Base-by-base conservation (phyloP, 176 grass and related monocot species). In the Cenchrus purpureus region DNA sequence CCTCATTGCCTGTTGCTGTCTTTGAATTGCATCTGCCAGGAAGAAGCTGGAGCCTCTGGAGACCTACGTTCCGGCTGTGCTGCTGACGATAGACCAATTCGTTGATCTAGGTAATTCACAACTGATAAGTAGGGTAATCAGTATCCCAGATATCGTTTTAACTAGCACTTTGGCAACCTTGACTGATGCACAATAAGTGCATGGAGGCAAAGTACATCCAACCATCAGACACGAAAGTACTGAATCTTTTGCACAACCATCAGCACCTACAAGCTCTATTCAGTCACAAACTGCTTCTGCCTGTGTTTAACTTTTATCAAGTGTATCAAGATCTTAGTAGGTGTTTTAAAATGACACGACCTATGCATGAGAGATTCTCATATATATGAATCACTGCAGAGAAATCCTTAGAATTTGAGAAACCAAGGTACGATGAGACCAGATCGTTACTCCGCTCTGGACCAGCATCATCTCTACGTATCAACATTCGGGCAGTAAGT, bases 41-140 rank as follows among this genome's bases (percentile, higher is more conserved):
- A 98, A 98, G 90, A 98, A 93, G 86, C 74, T 98, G 83, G 95
- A 98, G 82, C 95, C 95, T 5, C 32, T 98, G 57, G 95, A 95
- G 75, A 76, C 87, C 60, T 98, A 98, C 53, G 89, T 93, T 46
- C 95, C 95, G 9, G 91, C 93, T 15, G 93, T 98, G 32, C 77
- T 98, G 50, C 87, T 98, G 66, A 93, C 91, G n/a, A 89, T 84
- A 46, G 93, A 90, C 44, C 95, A 98, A 44, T 93, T 98, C 74
- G 80, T 91, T 70, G 91, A 95, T 76, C 87, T 98, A 76, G 92
- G 95, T 98, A 83, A 86, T 49, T 7, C 4, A 58, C 71, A 8
- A 72, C 40, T 19, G 28, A 53, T 50, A 15, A 25, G 1, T 12
- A 22, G 44, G 46, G 2, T 64, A 69, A 72, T 72, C 20, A 48